Conservation (phyloP, 768 basidiomycete genomes). For the Trametes gibbosa region DNA sequence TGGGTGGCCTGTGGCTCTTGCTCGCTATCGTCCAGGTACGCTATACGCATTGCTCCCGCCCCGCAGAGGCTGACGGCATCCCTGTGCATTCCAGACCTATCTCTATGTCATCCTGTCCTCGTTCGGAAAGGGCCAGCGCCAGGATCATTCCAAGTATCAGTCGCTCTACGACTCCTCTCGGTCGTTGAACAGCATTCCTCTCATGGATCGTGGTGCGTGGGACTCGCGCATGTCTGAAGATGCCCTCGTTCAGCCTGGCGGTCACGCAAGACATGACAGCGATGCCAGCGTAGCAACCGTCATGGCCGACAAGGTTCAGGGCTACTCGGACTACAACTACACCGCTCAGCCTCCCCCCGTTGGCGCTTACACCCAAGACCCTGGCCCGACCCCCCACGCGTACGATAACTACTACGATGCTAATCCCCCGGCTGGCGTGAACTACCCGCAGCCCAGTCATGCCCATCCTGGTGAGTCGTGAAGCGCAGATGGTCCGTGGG, state of each 20-base stretch:
- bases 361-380: conserved; percentile 39
- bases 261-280: conserved; percentile 46
- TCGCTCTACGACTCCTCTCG: conserved; percentile 60
- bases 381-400: conserved; percentile 36
- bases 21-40: conserved; percentile 76
- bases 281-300: conserved; percentile 54
- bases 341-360: conserved; percentile 24
- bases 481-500: conserved; percentile 29
- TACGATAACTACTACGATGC: conserved; percentile 29
- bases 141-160: conserved; percentile 81
- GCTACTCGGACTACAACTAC: conserved; percentile 26
- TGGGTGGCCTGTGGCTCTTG: conserved; percentile 85
- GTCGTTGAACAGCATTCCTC: conserved; percentile 60
- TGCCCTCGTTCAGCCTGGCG: conserved; percentile 28
- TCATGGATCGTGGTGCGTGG: conserved; percentile 71
- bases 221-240: conserved; percentile 54
- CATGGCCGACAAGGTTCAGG: conserved; percentile 40
- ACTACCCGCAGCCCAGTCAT: conserved; percentile 39
- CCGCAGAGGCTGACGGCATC: conserved; percentile 10
- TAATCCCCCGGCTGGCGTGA: conserved; percentile 25
- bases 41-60: conserved; percentile 6
- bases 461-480: conserved; percentile 48
- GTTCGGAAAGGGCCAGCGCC: conserved; percentile 70
- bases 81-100: conserved; percentile 43
- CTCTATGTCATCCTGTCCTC: conserved; percentile 49